phyloP scores from a whole-genome alignment of 768 basidiomycete species.

The Boletus coccyginus region DNA sequence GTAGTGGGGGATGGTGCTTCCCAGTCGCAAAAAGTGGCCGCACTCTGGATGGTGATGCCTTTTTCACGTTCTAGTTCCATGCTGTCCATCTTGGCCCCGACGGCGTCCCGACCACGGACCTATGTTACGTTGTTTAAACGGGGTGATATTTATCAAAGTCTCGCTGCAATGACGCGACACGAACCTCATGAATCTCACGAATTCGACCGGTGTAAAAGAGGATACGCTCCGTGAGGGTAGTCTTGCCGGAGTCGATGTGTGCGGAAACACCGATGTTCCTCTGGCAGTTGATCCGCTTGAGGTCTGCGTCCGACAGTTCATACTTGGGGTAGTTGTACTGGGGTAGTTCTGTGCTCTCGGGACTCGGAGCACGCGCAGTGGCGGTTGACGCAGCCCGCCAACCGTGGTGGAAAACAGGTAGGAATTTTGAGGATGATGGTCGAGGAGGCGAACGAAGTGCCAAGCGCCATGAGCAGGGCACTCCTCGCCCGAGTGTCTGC shows the following conservation, averaged over 20 bases:
- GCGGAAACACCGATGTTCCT: slow-evolving; percentile 96
- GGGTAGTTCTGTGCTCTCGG: slow-evolving; percentile 5
- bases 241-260: slow-evolving; percentile 97
- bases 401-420: neutral
- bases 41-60: slow-evolving; percentile 98
- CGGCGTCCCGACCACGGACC: slow-evolving; percentile 92
- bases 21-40: slow-evolving; percentile 99
- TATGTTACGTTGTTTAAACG: slow-evolving; percentile 25
- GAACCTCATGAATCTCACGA: slow-evolving; percentile 92
- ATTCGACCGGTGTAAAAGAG: slow-evolving; percentile 96
- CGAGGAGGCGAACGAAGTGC: slow-evolving; percentile 18
- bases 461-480: slow-evolving; percentile 28
- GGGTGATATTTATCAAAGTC: neutral
- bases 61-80: slow-evolving; percentile 99
- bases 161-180: slow-evolving; percentile 23
- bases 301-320: slow-evolving; percentile 63
- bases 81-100: slow-evolving; percentile 99
- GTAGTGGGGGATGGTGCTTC: slow-evolving; percentile 60
- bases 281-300: slow-evolving; percentile 64
- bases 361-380: slow-evolving; percentile 18
- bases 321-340: slow-evolving; percentile 36
- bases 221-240: slow-evolving; percentile 94
- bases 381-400: slow-evolving; percentile 47
- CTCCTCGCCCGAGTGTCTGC: slow-evolving; percentile 26
- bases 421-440: neutral